Evolutionary conservation across 805 yeast genomes (phyloP).

Genomic region (Candida takata): DNA sequence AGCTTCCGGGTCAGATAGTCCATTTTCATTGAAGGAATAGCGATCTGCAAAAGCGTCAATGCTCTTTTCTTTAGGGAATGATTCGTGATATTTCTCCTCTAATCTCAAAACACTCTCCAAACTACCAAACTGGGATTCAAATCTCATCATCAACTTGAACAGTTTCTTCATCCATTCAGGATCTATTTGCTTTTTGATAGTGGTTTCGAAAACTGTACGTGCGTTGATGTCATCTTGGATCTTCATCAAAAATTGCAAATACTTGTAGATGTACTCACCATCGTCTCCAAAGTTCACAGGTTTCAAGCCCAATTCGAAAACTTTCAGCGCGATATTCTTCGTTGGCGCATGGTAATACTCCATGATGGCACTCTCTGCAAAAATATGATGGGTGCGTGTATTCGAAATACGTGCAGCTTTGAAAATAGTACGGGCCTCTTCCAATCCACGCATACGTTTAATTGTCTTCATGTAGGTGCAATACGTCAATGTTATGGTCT

Average conservation of each 20-base stretch:
- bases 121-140: constrained; percentile 67
- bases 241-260: constrained; percentile 64
- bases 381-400: constrained; percentile 63
- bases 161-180: constrained; percentile 36
- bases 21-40: constrained; percentile 25
- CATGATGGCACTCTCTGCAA: constrained; percentile 72
- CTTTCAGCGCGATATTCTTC: constrained; percentile 57
- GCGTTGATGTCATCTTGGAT: constrained; percentile 64
- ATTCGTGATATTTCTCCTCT: constrained; percentile 56
- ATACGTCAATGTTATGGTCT: constrained; percentile 57
- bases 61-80: constrained; percentile 53
- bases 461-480: constrained; percentile 63
- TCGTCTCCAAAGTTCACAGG: constrained; percentile 37
- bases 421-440: constrained; percentile 68
- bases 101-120: constrained; percentile 57
- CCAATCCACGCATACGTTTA: constrained; percentile 60
- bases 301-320: constrained; percentile 75
- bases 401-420: constrained; percentile 57
- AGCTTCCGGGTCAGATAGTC: constrained; percentile 13
- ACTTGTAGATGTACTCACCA: constrained; percentile 58
- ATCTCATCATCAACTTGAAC: constrained; percentile 52
- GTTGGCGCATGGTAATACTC: constrained; percentile 59
- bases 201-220: constrained; percentile 75
- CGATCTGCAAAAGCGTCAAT: constrained; percentile 31
- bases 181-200: constrained; percentile 32